Base-by-base conservation (phyloP, 805 yeast species). In the Teunomyces stri region DNA sequence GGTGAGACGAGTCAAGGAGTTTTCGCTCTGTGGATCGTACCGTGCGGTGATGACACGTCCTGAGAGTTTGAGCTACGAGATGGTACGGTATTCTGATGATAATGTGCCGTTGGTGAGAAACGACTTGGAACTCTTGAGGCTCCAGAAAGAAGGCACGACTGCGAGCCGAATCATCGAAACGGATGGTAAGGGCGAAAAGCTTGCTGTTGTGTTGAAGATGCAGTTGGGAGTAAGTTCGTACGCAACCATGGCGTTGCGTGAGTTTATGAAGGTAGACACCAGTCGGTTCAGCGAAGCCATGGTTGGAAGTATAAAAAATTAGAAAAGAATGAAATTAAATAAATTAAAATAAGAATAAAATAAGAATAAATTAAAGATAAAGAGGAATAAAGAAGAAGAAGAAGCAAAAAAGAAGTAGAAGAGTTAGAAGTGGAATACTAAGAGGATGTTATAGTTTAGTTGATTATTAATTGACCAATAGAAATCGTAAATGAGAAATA, bases 191-290 rank as follows among this genome's bases (percentile, higher is more conserved):
- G 87, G 54, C 7, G 54, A 51, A 13, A 81, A 78, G 48, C 70
- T 75, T 0, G 97, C 96, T 0, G 81, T 91, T 11, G 75, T 94
- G 4, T 64, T 95, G 49, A 83, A 79, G 55, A 75, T 94, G 76
- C 85, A 82, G 59, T 73, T 94, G 49, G 92, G 90, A 4, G 83
- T 87, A 2, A 86, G 97, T 30, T 84, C 95, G 5, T 94, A 94
- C 65, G 99, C 99, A 1, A 94, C 99, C 0, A 95, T 94, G 99
- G 96, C 96, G 1, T 68, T 94, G 43, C 80, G 99, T 61, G 98
- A 94, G 64, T 80, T 89, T 43, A 82, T 91, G 87, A 86, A 83
- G 62, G 78, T 81, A 28, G 92, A 85, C 54, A 85, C 91, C 2
- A 74, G 83, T 22, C 56, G 72, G 42, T 56, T 63, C 36, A 54